phyloP scores from a whole-genome alignment of 352 stramenopile species.

The Plasmopara muralis region DNA sequence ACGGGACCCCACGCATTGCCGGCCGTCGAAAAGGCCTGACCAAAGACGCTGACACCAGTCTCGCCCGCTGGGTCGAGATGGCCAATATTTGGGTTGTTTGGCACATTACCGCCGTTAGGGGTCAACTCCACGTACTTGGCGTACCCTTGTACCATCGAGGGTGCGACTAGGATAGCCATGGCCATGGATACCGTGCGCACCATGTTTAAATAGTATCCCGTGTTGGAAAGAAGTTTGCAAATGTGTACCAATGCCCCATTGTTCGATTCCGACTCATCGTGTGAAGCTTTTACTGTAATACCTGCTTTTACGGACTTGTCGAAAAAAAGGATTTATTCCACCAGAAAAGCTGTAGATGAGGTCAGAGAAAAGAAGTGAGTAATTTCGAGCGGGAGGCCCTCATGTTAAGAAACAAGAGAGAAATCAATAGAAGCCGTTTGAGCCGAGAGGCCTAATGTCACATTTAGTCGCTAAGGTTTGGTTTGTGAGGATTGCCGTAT shows the following conservation, averaged over 20 bases:
- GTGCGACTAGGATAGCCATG: conserved; percentile 3
- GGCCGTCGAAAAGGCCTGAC: conserved; percentile 44
- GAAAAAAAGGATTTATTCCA: neutral
- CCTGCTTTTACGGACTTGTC: too few relatives aligned
- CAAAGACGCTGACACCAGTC: conserved; percentile 57
- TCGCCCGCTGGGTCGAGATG: conserved; percentile 41
- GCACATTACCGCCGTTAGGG: conserved; percentile 53
- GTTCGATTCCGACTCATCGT: neutral
- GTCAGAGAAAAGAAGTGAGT: neutral
- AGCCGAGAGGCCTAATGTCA: too few relatives aligned
- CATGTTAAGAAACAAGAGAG: too few relatives aligned
- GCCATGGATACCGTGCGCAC: conserved; percentile 10
- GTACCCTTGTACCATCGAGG: conserved; percentile 23
- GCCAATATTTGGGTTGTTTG: conserved; percentile 37
- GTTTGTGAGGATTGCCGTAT: too few relatives aligned
- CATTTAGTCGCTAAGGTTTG: too few relatives aligned
- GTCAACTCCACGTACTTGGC: conserved; percentile 39
- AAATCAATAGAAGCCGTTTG: too few relatives aligned
- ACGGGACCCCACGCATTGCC: conserved; percentile 38
- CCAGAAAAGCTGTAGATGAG: neutral
- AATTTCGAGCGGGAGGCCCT: too few relatives aligned
- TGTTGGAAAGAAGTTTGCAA: conserved; percentile 11
- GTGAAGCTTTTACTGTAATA: too few relatives aligned
- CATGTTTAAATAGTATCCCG: conserved; percentile 2
- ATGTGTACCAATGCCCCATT: conserved; percentile 3